Evolutionary conservation across 129 eudicot genomes (phyloP).

Genomic region (Logfia minima): DNA sequence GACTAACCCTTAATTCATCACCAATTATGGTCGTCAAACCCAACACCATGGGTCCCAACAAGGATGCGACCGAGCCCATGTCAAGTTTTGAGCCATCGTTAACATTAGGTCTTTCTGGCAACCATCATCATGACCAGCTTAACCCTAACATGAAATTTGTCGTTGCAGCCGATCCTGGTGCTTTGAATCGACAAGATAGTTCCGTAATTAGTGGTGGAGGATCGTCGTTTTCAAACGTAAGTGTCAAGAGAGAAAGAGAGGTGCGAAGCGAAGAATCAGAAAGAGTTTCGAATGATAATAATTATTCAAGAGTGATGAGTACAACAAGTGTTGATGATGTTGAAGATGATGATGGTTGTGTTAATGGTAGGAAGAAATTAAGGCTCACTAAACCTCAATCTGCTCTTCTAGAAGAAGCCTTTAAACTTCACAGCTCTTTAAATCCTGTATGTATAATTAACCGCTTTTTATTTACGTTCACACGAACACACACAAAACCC

Average conservation of each 20-base stretch:
- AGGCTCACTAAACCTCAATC: slow-evolving; percentile 92
- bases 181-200: slow-evolving; percentile 51
- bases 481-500: slow-evolving; percentile 7
- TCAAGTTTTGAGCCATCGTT: slow-evolving; percentile 61
- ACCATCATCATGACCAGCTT: neutral
- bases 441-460: slow-evolving; percentile 60
- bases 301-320: slow-evolving; percentile 32
- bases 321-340: slow-evolving; percentile 42
- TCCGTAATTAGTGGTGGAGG: slow-evolving; percentile 51
- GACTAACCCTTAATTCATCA: slow-evolving; percentile 50
- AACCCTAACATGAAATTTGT: slow-evolving; percentile 19
- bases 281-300: slow-evolving; percentile 36
- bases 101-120: slow-evolving; percentile 58
- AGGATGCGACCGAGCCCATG: slow-evolving; percentile 14
- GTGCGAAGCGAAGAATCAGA: slow-evolving; percentile 57
- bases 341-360: slow-evolving; percentile 75
- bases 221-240: slow-evolving; percentile 63
- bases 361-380: slow-evolving; percentile 79
- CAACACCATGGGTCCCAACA: slow-evolving; percentile 12
- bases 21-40: slow-evolving; percentile 28
- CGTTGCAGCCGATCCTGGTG: slow-evolving; percentile 10
- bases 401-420: slow-evolving; percentile 89
- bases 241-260: slow-evolving; percentile 73
- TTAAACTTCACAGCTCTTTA: slow-evolving; percentile 79
- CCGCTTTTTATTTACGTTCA: neutral